These are phyloP conservation scores for Cryoendolithus antarcticus DNA, from an alignment of 2,329 filamentous ascomycete genomes.

Conservation along the genomic window DNA sequence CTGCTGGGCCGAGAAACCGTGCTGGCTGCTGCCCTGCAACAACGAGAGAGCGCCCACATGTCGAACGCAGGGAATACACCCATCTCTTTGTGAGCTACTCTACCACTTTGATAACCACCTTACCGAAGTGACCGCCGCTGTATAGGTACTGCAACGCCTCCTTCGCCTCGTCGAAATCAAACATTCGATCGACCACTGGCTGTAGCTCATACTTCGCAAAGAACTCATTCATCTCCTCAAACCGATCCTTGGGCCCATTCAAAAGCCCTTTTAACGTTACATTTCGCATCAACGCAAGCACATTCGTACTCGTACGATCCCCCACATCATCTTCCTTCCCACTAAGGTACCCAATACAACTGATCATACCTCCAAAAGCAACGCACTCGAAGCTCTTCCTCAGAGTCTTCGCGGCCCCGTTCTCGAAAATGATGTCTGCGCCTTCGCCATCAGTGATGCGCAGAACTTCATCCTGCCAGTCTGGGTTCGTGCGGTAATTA, in stretches of 20 bases:
- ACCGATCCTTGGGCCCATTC: conserved; percentile 48
- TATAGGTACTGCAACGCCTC: conserved; percentile 24
- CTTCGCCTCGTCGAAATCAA: conserved; percentile 24
- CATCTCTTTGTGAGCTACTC: conserved; percentile 3
- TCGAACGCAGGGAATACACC: background rate
- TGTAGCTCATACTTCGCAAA: conserved; percentile 29
- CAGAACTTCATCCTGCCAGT: conserved; percentile 50
- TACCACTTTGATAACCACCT: conserved; percentile 20
- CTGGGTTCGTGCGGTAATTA: conserved; percentile 46
- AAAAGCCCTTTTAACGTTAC: conserved; percentile 42
- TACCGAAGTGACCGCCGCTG: conserved; percentile 28
- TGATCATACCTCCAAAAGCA: conserved; percentile 30
- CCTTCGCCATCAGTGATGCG: conserved; percentile 30
- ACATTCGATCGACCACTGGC: conserved; percentile 30
- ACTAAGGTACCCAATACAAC: conserved; percentile 31
- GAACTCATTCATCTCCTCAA: conserved; percentile 32
- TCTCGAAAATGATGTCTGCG: conserved; percentile 40
- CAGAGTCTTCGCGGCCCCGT: conserved; percentile 38
- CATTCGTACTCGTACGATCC: conserved; percentile 47
- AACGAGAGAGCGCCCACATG: too few species aligned
- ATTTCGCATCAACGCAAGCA: conserved; percentile 39
- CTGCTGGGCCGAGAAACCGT: too few species aligned
- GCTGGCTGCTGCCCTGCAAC: too few species aligned
- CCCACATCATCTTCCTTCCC: conserved; percentile 44
- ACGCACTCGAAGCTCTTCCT: conserved; percentile 31